Evolutionary conservation across 148 eudicot genomes (phyloP).

Genomic region (Drosera capensis): DNA sequence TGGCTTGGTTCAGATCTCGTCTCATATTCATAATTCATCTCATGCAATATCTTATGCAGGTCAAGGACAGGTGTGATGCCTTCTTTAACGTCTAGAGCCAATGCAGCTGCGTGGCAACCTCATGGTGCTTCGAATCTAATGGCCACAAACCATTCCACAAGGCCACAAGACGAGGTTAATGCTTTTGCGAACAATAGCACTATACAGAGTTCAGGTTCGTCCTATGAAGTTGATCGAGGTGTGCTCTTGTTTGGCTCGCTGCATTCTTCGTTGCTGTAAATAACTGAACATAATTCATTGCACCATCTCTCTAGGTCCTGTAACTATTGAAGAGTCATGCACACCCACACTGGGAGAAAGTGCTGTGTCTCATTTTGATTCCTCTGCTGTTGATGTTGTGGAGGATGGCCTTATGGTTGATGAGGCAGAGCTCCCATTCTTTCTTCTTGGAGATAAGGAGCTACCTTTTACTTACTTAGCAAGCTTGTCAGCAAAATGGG

Average conservation of each 20-base stretch:
- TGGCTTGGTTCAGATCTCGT: too few relatives aligned
- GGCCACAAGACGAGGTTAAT: slow-evolving; percentile 35
- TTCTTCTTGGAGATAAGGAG: slow-evolving; percentile 35
- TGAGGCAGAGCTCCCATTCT: slow-evolving; percentile 23
- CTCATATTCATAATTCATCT: neutral
- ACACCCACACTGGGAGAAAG: slow-evolving; percentile 11
- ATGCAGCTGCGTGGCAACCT: slow-evolving; percentile 82
- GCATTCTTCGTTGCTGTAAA: too few relatives aligned
- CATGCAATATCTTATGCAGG: slow-evolving; percentile 17
- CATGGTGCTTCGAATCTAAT: slow-evolving; percentile 13
- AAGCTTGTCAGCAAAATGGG: slow-evolving; percentile 49
- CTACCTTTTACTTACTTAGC: slow-evolving; percentile 71
- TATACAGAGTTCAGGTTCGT: too few relatives aligned
- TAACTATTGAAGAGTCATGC: slow-evolving; percentile 9
- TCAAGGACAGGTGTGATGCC: slow-evolving; percentile 59
- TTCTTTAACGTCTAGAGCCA: slow-evolving; percentile 65
- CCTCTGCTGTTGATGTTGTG: slow-evolving; percentile 17
- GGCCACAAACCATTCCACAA: slow-evolving; percentile 15
- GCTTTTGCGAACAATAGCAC: too few relatives aligned
- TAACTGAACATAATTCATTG: too few relatives aligned
- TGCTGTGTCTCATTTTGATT: slow-evolving; percentile 13
- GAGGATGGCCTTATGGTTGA: slow-evolving; percentile 42
- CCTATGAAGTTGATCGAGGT: too few relatives aligned
- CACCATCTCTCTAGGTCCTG: slow-evolving; percentile 1
- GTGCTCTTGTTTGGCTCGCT: too few relatives aligned